Conservation (phyloP, 352 stramenopile species). For the Phytophthora cactorum region DNA sequence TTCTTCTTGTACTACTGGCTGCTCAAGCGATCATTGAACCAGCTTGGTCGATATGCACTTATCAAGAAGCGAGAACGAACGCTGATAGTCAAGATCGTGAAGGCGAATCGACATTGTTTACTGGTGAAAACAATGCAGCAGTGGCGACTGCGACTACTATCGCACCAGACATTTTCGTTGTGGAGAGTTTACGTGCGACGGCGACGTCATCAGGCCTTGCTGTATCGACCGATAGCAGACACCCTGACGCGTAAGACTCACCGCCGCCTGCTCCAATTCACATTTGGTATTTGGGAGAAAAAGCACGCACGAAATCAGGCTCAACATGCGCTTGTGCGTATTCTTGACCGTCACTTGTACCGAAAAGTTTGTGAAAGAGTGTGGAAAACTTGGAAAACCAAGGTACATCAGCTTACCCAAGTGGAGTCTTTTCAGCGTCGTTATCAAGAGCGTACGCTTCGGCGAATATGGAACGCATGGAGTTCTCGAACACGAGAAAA, state of each 20-base stretch:
- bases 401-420: slow-evolving; percentile 16
- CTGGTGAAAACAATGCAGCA: slow-evolving; percentile 29
- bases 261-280: slow-evolving; percentile 12
- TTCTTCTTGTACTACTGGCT: slow-evolving; percentile 47
- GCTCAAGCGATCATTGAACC: slow-evolving; percentile 30
- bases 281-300: slow-evolving; percentile 29
- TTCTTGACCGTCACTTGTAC: slow-evolving; percentile 38
- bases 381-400: slow-evolving; percentile 29
- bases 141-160: slow-evolving; percentile 25
- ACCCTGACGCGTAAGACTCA: slow-evolving; percentile 10
- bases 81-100: slow-evolving; percentile 18
- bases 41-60: slow-evolving; percentile 17
- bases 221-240: slow-evolving; percentile 21
- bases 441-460: slow-evolving; percentile 19
- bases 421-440: slow-evolving; percentile 15
- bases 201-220: slow-evolving; percentile 12
- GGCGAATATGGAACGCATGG: slow-evolving; percentile 35
- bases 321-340: slow-evolving; percentile 10
- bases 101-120: slow-evolving; percentile 13
- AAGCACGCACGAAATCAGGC: slow-evolving; percentile 4
- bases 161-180: slow-evolving; percentile 18
- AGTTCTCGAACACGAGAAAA: slow-evolving; percentile 21
- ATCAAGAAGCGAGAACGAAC: slow-evolving; percentile 23
- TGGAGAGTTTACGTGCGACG: slow-evolving; percentile 20
- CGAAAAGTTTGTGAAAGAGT: slow-evolving; percentile 28